These are phyloP conservation scores for Salvia miltiorrhiza DNA, from an alignment of 257 asterid genomes.

Conservation along the genomic window DNA sequence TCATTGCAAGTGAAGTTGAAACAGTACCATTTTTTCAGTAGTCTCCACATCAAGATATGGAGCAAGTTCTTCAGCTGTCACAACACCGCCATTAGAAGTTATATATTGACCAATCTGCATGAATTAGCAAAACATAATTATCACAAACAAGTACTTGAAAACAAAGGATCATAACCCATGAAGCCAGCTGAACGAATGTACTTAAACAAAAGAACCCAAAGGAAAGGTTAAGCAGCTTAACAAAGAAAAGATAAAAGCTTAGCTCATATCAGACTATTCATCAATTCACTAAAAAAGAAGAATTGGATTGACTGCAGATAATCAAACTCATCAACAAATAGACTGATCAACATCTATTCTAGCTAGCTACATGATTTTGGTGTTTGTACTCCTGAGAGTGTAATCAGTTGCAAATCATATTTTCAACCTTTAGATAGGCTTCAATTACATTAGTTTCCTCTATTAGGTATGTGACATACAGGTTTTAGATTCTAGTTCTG, in stretches of 20 bases:
- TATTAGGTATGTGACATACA: not conserved
- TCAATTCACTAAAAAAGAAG: not conserved
- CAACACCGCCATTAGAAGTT: conserved; percentile 94
- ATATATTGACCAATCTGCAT: conserved; percentile 88
- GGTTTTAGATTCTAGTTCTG: not conserved
- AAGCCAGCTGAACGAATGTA: conserved; percentile 13
- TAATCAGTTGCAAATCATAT: not conserved
- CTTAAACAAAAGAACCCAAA: conserved; percentile 15
- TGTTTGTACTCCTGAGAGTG: not conserved
- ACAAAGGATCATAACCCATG: conserved; percentile 3
- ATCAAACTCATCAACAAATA: not conserved
- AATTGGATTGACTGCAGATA: not conserved
- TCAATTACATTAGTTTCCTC: not conserved
- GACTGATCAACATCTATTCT: not conserved
- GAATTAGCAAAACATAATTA: not conserved
- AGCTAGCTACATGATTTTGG: not conserved
- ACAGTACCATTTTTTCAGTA: conserved; percentile 49
- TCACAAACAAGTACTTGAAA: not conserved
- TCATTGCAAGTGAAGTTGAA: conserved; percentile 3
- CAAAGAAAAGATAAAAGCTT: not conserved
- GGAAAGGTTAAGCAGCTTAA: conserved; percentile 12
- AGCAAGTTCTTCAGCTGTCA: conserved; percentile 96
- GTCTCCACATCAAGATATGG: conserved; percentile 88
- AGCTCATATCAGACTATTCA: not conserved
- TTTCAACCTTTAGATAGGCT: not conserved